These are phyloP conservation scores for Aspergillus sp. DNA, from an alignment of 2,329 filamentous ascomycete species.

Conservation along the genomic window DNA sequence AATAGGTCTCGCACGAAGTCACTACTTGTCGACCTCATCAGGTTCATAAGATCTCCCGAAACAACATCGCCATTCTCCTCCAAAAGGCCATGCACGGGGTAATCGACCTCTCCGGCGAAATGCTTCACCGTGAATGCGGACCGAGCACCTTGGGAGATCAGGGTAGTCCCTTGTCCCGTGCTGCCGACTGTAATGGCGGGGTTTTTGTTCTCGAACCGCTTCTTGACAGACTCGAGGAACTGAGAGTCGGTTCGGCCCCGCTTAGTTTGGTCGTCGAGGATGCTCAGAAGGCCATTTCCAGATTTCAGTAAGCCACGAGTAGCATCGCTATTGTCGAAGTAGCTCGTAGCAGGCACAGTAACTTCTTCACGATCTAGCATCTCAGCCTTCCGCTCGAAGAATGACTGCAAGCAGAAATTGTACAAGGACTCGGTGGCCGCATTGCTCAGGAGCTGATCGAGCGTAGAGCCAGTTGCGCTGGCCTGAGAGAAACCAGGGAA, in stretches of 20 bases:
- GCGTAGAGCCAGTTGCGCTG: slow-evolving; percentile 75
- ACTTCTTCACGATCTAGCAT: slow-evolving; percentile 94
- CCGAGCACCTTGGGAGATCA: slow-evolving; percentile 76
- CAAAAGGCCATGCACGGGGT: slow-evolving; percentile 79
- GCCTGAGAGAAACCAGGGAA: slow-evolving; percentile 94
- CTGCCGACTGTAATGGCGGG: slow-evolving; percentile 79
- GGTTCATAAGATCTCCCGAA: slow-evolving; percentile 91
- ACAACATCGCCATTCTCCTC: slow-evolving; percentile 97
- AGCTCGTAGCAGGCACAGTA: slow-evolving; percentile 83
- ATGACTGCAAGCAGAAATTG: slow-evolving; percentile 89
- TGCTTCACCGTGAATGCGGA: slow-evolving; percentile 89
- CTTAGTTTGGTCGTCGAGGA: slow-evolving; percentile 92
- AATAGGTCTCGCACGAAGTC: slow-evolving; percentile 88
- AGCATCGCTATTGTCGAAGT: slow-evolving; percentile 96
- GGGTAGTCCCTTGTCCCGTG: slow-evolving; percentile 82
- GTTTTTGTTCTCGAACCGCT: slow-evolving; percentile 93
- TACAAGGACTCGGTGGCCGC: slow-evolving; percentile 90
- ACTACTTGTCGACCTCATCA: slow-evolving; percentile 85
- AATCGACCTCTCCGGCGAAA: slow-evolving; percentile 95
- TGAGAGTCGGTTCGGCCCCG: slow-evolving; percentile 87
- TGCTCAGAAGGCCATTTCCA: slow-evolving; percentile 89
- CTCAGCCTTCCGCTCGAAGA: slow-evolving; percentile 93
- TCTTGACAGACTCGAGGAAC: slow-evolving; percentile 84
- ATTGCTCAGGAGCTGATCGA: slow-evolving; percentile 94
- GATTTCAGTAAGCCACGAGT: slow-evolving; percentile 88